These are phyloP conservation scores for Astraeus odoratus DNA, from an alignment of 768 basidiomycete species.

Conservation along the genomic window DNA sequence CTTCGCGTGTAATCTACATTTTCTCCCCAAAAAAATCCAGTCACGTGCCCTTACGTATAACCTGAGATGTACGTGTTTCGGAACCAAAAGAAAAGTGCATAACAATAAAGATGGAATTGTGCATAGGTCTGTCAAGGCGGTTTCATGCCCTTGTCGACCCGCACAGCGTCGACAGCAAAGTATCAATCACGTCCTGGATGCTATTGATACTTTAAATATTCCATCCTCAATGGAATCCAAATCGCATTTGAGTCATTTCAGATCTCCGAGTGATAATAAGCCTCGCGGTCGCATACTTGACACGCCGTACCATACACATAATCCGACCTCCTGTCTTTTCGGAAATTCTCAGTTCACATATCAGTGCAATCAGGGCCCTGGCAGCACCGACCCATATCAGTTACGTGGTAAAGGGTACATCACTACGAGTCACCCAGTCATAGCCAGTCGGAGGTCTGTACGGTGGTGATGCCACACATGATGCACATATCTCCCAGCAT, in stretches of 20 bases:
- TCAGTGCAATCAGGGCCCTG: background rate
- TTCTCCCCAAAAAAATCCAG: slow-evolving; percentile 23
- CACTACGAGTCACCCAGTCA: too few species aligned
- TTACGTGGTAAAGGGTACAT: background rate
- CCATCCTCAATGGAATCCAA: too few species aligned
- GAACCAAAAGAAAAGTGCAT: too few species aligned
- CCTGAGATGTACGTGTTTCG: background rate
- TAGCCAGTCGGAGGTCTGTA: too few species aligned
- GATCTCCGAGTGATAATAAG: background rate
- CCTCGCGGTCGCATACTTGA: background rate
- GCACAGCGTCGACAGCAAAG: too few species aligned
- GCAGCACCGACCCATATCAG: background rate
- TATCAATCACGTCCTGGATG: too few species aligned
- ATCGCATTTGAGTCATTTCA: too few species aligned
- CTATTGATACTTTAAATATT: too few species aligned
- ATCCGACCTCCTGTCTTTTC: background rate
- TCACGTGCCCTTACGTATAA: slow-evolving; percentile 25
- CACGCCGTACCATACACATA: background rate
- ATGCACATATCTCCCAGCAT: too few species aligned
- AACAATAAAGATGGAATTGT: too few species aligned
- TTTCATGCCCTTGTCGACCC: background rate
- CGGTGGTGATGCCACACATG: too few species aligned
- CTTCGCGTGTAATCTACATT: slow-evolving; percentile 15
- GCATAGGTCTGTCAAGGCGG: background rate
- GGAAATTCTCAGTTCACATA: background rate